These are phyloP conservation scores for Eucalyptus cloeziana DNA, from an alignment of 345 rosid species.

Conservation along the genomic window DNA sequence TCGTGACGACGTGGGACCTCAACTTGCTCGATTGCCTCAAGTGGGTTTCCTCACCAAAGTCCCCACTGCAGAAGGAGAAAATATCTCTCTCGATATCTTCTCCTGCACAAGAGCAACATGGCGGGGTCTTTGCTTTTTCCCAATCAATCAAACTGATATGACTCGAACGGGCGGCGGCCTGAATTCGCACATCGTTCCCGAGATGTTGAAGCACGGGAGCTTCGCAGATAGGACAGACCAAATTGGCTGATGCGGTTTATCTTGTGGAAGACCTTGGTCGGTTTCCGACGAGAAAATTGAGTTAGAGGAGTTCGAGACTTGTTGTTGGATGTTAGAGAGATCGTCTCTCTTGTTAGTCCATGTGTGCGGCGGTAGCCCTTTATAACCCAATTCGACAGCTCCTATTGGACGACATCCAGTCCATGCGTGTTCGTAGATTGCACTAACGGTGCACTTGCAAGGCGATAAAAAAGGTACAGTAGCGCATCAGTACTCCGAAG, in stretches of 20 bases:
- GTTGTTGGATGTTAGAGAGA: not conserved
- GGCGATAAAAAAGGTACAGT: no score
- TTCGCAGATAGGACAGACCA: not conserved
- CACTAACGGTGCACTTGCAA: not conserved
- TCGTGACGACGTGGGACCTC: not conserved
- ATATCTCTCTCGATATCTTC: no score
- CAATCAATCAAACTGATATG: not conserved
- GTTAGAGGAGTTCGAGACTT: not conserved
- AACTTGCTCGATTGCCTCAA: not conserved
- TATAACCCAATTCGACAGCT: not conserved
- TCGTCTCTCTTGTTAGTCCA: not conserved
- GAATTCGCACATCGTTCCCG: not conserved
- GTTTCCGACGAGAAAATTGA: not conserved
- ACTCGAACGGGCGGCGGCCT: not conserved
- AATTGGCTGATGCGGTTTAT: not conserved
- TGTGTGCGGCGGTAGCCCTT: not conserved
- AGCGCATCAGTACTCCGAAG: accelerated
- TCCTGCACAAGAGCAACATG: not conserved
- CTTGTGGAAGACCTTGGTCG: not conserved
- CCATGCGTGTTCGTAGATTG: not conserved
- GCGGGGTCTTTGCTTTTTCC: not conserved
- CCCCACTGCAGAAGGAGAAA: not conserved
- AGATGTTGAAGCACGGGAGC: not conserved
- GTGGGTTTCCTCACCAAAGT: not conserved
- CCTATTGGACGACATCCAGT: not conserved